These are phyloP conservation scores for Secale cereale DNA, from an alignment of 176 grass and related monocot species.

Conservation along the genomic window DNA sequence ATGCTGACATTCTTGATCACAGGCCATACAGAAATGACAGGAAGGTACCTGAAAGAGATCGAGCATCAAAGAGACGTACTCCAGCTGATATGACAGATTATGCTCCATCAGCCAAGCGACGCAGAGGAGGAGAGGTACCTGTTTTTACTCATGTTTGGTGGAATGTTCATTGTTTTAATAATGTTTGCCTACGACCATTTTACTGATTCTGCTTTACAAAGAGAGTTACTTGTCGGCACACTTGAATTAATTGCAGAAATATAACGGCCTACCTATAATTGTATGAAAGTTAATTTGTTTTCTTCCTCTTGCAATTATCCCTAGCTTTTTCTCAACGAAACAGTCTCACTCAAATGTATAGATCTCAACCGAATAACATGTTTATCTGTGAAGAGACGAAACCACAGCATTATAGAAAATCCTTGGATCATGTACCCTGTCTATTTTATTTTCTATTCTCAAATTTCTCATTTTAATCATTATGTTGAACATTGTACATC, in stretches of 20 bases:
- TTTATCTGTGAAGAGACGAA: background rate
- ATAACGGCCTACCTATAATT: background rate
- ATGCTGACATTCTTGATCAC: conserved; percentile 79
- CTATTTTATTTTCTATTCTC: background rate
- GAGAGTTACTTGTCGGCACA: background rate
- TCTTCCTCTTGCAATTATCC: background rate
- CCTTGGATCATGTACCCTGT: background rate
- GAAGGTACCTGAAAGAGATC: conserved; percentile 66
- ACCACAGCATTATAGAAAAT: background rate
- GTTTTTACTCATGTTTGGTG: conserved; percentile 9
- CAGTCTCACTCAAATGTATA: background rate
- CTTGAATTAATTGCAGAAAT: background rate
- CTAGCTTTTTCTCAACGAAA: background rate
- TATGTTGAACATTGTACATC: background rate
- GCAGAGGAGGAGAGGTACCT: conserved; percentile 88
- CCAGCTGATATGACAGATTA: conserved; percentile 57
- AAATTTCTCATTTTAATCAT: background rate
- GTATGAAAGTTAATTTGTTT: background rate
- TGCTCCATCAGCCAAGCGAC: conserved; percentile 55
- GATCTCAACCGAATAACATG: background rate
- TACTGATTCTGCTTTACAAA: background rate
- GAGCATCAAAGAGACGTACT: conserved; percentile 47
- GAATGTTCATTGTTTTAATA: background rate
- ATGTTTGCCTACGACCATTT: background rate
- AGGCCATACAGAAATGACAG: conserved; percentile 87